Evolutionary conservation across 208 protist species (phyloP).

Genomic region (Trypanosoma platydactyli): DNA sequence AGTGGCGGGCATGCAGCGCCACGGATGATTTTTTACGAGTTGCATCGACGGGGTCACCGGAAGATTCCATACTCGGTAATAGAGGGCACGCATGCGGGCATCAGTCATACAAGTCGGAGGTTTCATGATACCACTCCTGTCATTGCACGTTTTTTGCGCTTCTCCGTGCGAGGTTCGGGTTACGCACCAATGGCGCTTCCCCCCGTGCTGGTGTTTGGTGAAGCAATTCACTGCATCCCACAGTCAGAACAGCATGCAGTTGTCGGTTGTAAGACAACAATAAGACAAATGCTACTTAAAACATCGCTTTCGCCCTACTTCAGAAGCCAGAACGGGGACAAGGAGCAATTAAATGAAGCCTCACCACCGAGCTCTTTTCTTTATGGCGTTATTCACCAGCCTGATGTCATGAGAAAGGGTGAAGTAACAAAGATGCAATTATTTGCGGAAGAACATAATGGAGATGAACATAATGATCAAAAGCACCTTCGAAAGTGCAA

Average conservation of each 20-base stretch:
- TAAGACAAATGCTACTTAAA: constrained; percentile 2
- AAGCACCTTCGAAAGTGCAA: neutral
- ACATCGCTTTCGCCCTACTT: neutral
- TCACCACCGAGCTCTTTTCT: no score
- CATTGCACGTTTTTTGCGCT: constrained; percentile 30
- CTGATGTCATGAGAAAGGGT: no score
- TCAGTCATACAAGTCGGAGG: neutral
- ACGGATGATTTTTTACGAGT: constrained; percentile 20
- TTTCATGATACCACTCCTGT: constrained; percentile 24
- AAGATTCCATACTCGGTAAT: constrained; percentile 3
- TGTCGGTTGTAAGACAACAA: constrained; percentile 7
- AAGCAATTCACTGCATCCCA: constrained; percentile 21
- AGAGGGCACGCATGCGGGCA: constrained; percentile 1
- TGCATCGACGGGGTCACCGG: neutral
- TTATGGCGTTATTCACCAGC: no score
- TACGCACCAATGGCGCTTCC: constrained; percentile 14
- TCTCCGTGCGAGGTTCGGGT: constrained; percentile 25
- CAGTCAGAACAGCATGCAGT: constrained; percentile 7
- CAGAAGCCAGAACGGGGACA: neutral
- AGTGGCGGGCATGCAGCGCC: neutral
- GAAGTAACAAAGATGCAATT: no score
- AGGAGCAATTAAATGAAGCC: no score
- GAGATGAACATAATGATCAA: neutral
- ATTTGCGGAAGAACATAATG: neutral
- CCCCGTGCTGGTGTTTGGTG: constrained; percentile 31